These are phyloP conservation scores for Saxispiralis lemnorum DNA, from an alignment of 495 filamentous ascomycete species.

Conservation along the genomic window DNA sequence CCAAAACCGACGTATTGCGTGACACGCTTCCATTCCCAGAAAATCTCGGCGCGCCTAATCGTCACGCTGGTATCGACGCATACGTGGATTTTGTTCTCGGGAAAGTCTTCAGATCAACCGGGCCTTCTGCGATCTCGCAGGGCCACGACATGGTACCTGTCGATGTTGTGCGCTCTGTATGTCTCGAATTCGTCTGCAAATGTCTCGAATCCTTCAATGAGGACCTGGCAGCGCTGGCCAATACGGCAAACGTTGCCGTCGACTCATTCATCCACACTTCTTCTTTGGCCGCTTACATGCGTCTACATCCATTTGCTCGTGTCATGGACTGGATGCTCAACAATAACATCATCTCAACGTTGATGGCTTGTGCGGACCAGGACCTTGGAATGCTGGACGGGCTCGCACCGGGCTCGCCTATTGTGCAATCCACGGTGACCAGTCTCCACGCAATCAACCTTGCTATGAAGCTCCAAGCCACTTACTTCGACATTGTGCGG, in stretches of 20 bases:
- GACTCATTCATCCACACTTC: conserved; percentile 55
- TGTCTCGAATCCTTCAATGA: conserved; percentile 81
- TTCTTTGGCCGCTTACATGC: conserved; percentile 56
- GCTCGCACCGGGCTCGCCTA: conserved; percentile 50
- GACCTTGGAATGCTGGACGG: conserved; percentile 48
- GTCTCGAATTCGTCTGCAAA: conserved; percentile 56
- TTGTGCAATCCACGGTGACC: conserved; percentile 53
- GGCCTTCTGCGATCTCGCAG: conserved; percentile 33
- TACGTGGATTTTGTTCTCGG: conserved; percentile 83
- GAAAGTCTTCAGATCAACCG: conserved; percentile 42
- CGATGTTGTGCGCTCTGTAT: conserved; percentile 54
- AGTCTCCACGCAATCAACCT: conserved; percentile 65
- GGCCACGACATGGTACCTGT: conserved; percentile 37
- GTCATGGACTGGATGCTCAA: conserved; percentile 97
- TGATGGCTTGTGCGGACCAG: conserved; percentile 62
- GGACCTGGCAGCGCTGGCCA: conserved; percentile 66
- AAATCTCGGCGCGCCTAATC: conserved; percentile 51
- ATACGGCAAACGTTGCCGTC: conserved; percentile 49
- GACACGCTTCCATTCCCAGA: conserved; percentile 78
- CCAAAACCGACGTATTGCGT: conserved; percentile 36
- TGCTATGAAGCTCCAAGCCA: conserved; percentile 71
- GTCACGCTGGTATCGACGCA: conserved; percentile 73
- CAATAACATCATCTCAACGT: conserved; percentile 59
- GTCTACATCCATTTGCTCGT: conserved; percentile 75
- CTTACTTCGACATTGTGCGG: conserved; percentile 72